Percentiles rank a stretch among this genome's conserved stretches.
phyloP scores from a whole-genome alignment of 352 stramenopile species.

The Phytopythium cucurbitacearum region DNA sequence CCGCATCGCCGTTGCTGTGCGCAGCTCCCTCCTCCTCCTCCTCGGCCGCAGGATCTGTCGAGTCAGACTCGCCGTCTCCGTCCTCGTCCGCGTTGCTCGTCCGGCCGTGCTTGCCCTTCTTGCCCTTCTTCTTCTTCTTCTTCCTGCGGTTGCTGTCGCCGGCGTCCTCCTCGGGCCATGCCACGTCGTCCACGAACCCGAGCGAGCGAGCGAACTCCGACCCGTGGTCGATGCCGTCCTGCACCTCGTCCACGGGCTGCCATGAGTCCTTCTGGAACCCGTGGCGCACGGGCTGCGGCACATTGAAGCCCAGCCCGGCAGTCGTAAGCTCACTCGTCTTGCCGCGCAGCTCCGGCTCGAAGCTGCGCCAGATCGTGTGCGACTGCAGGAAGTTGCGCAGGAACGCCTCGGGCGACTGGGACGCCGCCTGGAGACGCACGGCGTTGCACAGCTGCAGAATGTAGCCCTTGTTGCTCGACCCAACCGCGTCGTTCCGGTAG shows the following conservation, averaged over 20 bases:
- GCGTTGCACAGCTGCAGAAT: constrained; percentile 88
- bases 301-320: constrained; percentile 68
- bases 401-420: constrained; percentile 84
- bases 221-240: constrained; percentile 71
- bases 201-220: constrained; percentile 78
- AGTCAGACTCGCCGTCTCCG: background rate
- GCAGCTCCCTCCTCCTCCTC: background rate
- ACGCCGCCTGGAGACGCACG: constrained; percentile 85
- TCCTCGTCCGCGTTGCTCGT: constrained; percentile 8
- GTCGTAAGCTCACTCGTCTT: constrained; percentile 52
- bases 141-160: constrained; percentile 54
- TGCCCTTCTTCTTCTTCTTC: constrained; percentile 76
- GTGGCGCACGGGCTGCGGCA: constrained; percentile 55
- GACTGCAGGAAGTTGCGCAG: constrained; percentile 88
- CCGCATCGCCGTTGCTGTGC: background rate
- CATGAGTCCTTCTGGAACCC: constrained; percentile 62
- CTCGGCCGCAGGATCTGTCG: constrained; percentile 11
- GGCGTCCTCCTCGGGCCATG: constrained; percentile 67
- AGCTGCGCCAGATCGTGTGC: constrained; percentile 79
- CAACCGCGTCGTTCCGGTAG: constrained; percentile 53
- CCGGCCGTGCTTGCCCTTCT: constrained; percentile 13
- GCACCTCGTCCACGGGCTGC: constrained; percentile 55
- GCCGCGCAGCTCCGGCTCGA: constrained; percentile 61
- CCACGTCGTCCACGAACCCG: constrained; percentile 81
- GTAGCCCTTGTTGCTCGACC: constrained; percentile 83